Evolutionary conservation across 2,329 filamentous ascomycete genomes (phyloP).

Genomic region (Pseudogymnoascus sp.): DNA sequence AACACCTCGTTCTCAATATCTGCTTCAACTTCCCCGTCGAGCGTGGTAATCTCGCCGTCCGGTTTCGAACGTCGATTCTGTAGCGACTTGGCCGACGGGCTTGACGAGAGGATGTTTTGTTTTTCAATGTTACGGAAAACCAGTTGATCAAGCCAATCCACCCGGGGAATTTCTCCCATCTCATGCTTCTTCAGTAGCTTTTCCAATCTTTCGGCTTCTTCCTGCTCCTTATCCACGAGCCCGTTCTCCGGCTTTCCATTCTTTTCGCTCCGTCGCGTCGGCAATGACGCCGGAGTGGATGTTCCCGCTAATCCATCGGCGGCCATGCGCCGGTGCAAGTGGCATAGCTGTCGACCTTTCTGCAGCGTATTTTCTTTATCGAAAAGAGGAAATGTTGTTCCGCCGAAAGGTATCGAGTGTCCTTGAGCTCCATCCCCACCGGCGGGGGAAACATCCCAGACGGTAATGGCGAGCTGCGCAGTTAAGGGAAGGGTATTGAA

Average conservation of each 20-base stretch:
- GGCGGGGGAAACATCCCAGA: conserved; percentile 87
- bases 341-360: conserved; percentile 87
- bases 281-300: conserved; percentile 63
- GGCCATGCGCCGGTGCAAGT: conserved; percentile 68
- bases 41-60: conserved; percentile 27
- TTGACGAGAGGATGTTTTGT: conserved; percentile 55
- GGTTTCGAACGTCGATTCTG: conserved; percentile 37
- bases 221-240: conserved; percentile 59
- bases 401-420: conserved; percentile 85
- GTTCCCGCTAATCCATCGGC: conserved; percentile 80
- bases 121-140: conserved; percentile 88
- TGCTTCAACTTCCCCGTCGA: conserved; percentile 31
- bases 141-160: conserved; percentile 92
- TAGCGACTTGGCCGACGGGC: conserved; percentile 51
- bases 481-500: conserved; percentile 76
- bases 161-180: conserved; percentile 87
- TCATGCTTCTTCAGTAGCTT: conserved; percentile 94
- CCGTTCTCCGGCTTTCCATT: conserved; percentile 40
- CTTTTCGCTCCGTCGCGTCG: conserved; percentile 42
- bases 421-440: conserved; percentile 61
- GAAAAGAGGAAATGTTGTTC: conserved; percentile 86
- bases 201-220: conserved; percentile 84
- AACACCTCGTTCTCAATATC: conserved; percentile 51
- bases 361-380: conserved; percentile 85
- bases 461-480: conserved; percentile 78